These are phyloP conservation scores for Starmerella riodocensis DNA, from an alignment of 805 yeast genomes.

Conservation along the genomic window DNA sequence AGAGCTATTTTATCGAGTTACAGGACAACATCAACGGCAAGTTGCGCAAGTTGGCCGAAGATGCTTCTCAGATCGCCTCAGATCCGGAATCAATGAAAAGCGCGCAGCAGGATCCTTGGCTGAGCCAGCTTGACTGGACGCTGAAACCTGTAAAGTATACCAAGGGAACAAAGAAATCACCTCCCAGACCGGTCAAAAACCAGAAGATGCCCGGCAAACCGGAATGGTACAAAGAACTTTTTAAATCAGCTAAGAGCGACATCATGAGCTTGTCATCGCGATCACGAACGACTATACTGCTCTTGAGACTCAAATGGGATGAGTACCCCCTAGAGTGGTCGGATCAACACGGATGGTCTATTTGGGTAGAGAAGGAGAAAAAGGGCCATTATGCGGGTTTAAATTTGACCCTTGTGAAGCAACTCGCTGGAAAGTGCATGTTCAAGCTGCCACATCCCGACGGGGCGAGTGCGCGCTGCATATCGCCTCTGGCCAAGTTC, in stretches of 20 bases:
- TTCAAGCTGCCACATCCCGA: constrained; percentile 83
- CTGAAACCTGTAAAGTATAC: constrained; percentile 45
- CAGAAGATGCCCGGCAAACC: constrained; percentile 86
- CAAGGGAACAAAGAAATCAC: constrained; percentile 48
- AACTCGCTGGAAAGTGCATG: constrained; percentile 12
- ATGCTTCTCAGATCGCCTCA: constrained; percentile 38
- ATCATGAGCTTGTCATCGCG: constrained; percentile 53
- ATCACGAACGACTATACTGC: constrained; percentile 61
- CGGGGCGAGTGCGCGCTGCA: constrained; percentile 61
- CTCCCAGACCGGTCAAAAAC: constrained; percentile 34
- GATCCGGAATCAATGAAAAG: constrained; percentile 29
- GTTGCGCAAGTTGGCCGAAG: constrained; percentile 46
- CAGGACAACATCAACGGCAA: constrained; percentile 43
- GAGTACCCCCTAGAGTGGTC: constrained; percentile 73
- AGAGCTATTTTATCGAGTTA: constrained; percentile 47
- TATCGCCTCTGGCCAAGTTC: constrained; percentile 63
- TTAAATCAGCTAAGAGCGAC: constrained; percentile 23
- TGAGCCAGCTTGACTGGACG: constrained; percentile 80
- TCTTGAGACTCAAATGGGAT: constrained; percentile 75
- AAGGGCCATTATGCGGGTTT: constrained; percentile 26
- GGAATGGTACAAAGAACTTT: constrained; percentile 69
- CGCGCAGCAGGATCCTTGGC: constrained; percentile 62
- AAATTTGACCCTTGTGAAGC: constrained; percentile 27
- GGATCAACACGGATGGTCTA: constrained; percentile 76
- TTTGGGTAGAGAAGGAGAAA: constrained; percentile 38